These are phyloP conservation scores for Cyclocybe aegerita DNA, from an alignment of 768 basidiomycete genomes.

Conservation along the genomic window DNA sequence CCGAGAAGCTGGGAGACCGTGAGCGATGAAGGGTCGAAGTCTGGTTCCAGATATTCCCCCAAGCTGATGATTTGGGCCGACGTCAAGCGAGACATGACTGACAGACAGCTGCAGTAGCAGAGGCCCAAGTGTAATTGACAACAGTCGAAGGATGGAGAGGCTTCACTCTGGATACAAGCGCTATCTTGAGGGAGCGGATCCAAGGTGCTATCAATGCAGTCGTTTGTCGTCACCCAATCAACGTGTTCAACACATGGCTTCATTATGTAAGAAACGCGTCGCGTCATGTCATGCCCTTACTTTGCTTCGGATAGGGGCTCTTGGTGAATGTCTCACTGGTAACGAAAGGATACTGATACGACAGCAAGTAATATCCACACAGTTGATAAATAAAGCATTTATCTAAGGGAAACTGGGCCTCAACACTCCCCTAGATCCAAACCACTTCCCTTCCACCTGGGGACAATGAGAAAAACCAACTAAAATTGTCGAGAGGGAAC, in stretches of 20 bases:
- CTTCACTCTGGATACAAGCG: background rate
- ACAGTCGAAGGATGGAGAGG: background rate
- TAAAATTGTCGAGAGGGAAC: constrained; percentile 10
- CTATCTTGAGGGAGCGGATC: constrained; percentile 9
- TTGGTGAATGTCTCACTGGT: no score
- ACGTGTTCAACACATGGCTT: constrained; percentile 19
- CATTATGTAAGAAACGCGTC: constrained; percentile 22
- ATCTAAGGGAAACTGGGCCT: constrained; percentile 9
- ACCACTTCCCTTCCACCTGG: constrained; percentile 46
- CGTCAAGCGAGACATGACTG: constrained; percentile 73
- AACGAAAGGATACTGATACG: no score
- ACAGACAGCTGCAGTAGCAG: constrained; percentile 1
- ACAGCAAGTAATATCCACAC: no score
- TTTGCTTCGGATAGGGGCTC: no score
- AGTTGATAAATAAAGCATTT: no score
- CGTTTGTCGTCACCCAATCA: constrained; percentile 12
- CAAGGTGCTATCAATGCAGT: constrained; percentile 10
- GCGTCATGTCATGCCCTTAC: constrained; percentile 1
- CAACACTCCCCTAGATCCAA: constrained; percentile 28
- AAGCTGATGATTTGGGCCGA: constrained; percentile 70
- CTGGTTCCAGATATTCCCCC: constrained; percentile 78
- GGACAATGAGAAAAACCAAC: constrained; percentile 22
- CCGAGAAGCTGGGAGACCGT: constrained; percentile 84
- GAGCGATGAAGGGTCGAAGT: constrained; percentile 71
- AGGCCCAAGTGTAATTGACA: constrained; percentile 2